phyloP scores from a whole-genome alignment of 1,284 basidiomycete genomes.

The Hortiboletus rubellus region DNA sequence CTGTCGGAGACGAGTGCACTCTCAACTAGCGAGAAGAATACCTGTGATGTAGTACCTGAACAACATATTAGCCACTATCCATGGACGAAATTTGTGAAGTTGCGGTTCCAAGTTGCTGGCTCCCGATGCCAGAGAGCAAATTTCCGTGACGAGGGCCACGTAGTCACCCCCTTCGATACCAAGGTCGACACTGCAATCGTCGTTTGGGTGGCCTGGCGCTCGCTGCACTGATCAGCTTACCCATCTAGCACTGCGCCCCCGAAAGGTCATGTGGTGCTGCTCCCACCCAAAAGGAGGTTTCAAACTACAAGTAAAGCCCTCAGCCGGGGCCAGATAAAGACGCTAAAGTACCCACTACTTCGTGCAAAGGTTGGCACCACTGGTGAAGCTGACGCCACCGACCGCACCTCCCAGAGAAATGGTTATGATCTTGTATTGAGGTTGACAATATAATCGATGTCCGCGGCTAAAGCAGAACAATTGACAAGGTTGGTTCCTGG shows the following conservation, averaged over 20 bases:
- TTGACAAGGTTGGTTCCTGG: constrained; percentile 58
- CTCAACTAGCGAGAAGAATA: constrained; percentile 18
- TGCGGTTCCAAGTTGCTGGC: constrained; percentile 48
- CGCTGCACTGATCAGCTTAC: constrained; percentile 33
- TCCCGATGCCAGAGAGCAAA: constrained; percentile 48
- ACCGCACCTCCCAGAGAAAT: constrained; percentile 64
- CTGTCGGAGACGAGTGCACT: neutral
- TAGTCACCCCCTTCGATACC: constrained; percentile 67
- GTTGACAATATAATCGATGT: constrained; percentile 63
- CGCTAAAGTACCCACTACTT: constrained; percentile 30
- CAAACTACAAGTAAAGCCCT: constrained; percentile 41
- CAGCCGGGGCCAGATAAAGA: neutral
- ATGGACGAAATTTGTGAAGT: constrained; percentile 10
- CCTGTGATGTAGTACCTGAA: constrained; percentile 57
- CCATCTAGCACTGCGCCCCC: constrained; percentile 65
- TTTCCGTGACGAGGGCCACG: constrained; percentile 53
- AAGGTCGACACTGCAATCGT: constrained; percentile 51
- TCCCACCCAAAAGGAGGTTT: constrained; percentile 64
- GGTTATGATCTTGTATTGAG: constrained; percentile 64
- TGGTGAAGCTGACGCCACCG: constrained; percentile 53
- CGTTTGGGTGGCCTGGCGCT: neutral
- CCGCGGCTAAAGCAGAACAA: constrained; percentile 54
- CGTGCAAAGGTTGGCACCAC: constrained; percentile 54
- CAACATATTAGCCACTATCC: neutral
- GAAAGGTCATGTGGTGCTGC: constrained; percentile 51